Percentiles rank a stretch among this genome's conserved stretches.
These are phyloP conservation scores for Metschnikowia gruessii DNA, from an alignment of 805 yeast species.

Conservation along the genomic window DNA sequence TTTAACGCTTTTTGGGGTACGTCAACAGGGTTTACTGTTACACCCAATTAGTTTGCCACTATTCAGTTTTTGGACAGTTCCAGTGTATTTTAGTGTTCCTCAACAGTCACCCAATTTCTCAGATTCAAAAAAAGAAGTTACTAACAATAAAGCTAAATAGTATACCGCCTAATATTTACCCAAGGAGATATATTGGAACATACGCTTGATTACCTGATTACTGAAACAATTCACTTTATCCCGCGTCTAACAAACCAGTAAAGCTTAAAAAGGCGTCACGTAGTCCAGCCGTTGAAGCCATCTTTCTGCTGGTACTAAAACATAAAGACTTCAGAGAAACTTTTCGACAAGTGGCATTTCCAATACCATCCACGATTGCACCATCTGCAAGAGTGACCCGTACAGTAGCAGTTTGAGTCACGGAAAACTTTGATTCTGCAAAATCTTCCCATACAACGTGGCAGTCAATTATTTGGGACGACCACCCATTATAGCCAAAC, in stretches of 20 bases:
- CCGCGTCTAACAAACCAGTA: slow-evolving; percentile 10
- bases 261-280: slow-evolving; percentile 42
- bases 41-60: no score
- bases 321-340: slow-evolving; percentile 34
- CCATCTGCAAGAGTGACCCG: slow-evolving; percentile 44
- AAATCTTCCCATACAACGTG: slow-evolving; percentile 19
- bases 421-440: slow-evolving; percentile 21
- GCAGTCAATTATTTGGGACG: slow-evolving; percentile 37
- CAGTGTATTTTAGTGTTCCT: no score
- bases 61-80: no score
- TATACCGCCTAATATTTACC: no score
- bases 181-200: no score
- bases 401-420: slow-evolving; percentile 29
- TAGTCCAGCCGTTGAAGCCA: slow-evolving; percentile 46
- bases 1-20: no score
- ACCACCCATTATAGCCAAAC: slow-evolving; percentile 61
- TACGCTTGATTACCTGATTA: no score
- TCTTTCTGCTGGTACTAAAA: slow-evolving; percentile 43
- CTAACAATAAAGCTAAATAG: no score
- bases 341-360: slow-evolving; percentile 36
- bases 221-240: no score
- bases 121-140: no score
- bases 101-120: no score
- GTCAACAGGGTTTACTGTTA: no score
- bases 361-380: slow-evolving; percentile 35